These are phyloP conservation scores for Trichoderma atrobrunneum DNA, from an alignment of 2,329 filamentous ascomycete genomes.

Conservation along the genomic window DNA sequence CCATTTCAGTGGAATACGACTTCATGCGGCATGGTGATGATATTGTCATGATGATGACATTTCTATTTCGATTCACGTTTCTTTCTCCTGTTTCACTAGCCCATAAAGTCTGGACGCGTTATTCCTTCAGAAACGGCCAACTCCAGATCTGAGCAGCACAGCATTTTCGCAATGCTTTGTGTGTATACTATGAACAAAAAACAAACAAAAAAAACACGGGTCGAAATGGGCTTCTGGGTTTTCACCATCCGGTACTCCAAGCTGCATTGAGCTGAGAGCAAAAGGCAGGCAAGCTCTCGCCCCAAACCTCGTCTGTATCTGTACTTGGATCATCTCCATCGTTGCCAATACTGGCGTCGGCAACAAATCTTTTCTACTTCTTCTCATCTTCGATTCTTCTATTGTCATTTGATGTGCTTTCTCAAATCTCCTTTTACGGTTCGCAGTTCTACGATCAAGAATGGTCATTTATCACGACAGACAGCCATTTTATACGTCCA, in stretches of 20 bases:
- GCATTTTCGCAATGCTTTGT: slow-evolving; percentile 29
- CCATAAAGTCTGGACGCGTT: slow-evolving; percentile 20
- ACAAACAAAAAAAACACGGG: slow-evolving; percentile 18
- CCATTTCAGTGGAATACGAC: slow-evolving; percentile 27
- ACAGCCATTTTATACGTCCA: neutral
- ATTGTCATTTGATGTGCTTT: slow-evolving; percentile 24
- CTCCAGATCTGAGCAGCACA: slow-evolving; percentile 29
- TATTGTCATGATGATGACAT: slow-evolving; percentile 43
- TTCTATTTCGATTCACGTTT: slow-evolving; percentile 27
- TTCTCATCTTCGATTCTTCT: slow-evolving; percentile 25
- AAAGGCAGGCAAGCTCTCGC: neutral
- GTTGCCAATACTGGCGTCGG: slow-evolving; percentile 30
- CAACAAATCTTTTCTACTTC: slow-evolving; percentile 19
- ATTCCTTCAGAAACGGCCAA: slow-evolving; percentile 2
- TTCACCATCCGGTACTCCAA: neutral
- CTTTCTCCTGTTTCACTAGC: slow-evolving; percentile 33
- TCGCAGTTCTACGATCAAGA: neutral
- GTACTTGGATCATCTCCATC: slow-evolving; percentile 33
- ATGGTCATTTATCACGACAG: neutral
- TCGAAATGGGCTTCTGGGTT: slow-evolving; percentile 16
- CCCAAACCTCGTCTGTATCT: slow-evolving; percentile 31
- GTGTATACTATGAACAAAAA: slow-evolving; percentile 36
- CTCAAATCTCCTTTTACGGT: neutral
- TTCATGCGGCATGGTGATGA: slow-evolving; percentile 37
- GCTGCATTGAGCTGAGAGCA: neutral